These are phyloP conservation scores for Mucor sp. DNA, from an alignment of 371 early-diverging fungal genomes.

Conservation along the genomic window DNA sequence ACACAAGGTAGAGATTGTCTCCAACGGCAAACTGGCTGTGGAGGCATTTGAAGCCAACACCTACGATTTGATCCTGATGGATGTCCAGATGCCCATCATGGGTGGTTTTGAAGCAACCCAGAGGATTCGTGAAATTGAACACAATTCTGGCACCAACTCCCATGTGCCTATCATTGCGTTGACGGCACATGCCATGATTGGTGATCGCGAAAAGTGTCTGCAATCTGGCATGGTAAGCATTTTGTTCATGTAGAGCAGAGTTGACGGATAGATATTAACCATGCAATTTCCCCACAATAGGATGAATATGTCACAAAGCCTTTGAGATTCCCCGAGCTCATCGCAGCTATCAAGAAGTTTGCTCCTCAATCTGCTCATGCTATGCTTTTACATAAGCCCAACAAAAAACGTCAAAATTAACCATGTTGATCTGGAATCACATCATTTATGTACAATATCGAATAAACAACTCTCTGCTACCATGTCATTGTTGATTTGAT, in stretches of 20 bases:
- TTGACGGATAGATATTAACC: neutral
- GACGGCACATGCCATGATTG: conserved; percentile 82
- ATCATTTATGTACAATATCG: too few species aligned
- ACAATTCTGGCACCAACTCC: conserved; percentile 36
- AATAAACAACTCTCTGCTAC: too few species aligned
- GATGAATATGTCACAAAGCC: conserved; percentile 81
- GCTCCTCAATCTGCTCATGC: conserved; percentile 32
- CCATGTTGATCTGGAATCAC: neutral
- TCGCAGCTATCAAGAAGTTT: conserved; percentile 67
- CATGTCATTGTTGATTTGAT: too few species aligned
- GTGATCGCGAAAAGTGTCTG: conserved; percentile 78
- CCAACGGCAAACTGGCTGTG: conserved; percentile 76
- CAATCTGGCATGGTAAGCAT: conserved; percentile 69
- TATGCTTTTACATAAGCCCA: conserved; percentile 14
- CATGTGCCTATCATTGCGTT: conserved; percentile 77
- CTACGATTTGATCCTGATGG: conserved; percentile 80
- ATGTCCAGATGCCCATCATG: conserved; percentile 80
- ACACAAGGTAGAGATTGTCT: conserved; percentile 70
- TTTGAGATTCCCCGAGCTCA: conserved; percentile 59
- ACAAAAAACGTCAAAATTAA: neutral
- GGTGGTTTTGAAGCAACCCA: conserved; percentile 79
- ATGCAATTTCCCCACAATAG: conserved; percentile 16
- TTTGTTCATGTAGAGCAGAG: neutral
- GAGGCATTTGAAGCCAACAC: conserved; percentile 61
- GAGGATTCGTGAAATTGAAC: conserved; percentile 69